Base-by-base conservation (phyloP, 306 rosid genomes). In the apple (Malus domestica) region DNA sequence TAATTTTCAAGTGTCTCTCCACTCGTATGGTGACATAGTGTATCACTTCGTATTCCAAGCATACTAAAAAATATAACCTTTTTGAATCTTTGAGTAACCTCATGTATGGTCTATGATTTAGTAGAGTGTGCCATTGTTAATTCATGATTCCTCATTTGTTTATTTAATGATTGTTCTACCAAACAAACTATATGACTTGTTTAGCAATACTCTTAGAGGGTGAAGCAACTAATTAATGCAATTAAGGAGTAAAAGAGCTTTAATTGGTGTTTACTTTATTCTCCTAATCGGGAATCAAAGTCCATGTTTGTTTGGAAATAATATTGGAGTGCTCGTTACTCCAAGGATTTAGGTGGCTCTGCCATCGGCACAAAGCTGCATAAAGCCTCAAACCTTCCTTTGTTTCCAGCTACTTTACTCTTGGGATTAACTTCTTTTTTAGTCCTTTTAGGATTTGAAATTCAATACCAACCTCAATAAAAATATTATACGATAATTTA, bases 311-410 rank as follows among this genome's bases (percentile, higher is more conserved):
- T 29, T 57, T 57, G 69, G 35, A 66, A 38, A 15, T 15, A 49
- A 49, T 49, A 49, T 49, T 61, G 67, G 72, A 68, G 67, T 35
- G 71, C 49, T 51, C 70, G 63, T 60, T 60, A 60, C 76, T 74
- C 83, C 72, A 67, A 68, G 67, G 20, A 55, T 42, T 73, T 58
- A 10, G 61, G 64, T 59, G 38, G 71, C 51, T 57, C 29, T 9
- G 4, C 72, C 8, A 23, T 58, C 42, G 73, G 30, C 61, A 19
- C 27, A 23, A 45, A 44, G 76, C 77, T 27, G 59, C 19, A 60
- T 23, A 44, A 73, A 73, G 77, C 59, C 69, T 44, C 38, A n/a
- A 61, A 18, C 6, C 60, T 19, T 44, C 8, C 19, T 30, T 59
- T 42, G 42, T 27, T 62, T 54, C 12, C 73, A 62, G 20, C 63